A percentile compares a stretch with the other conserved stretches of the same genome.
These are phyloP conservation scores for Botrytis cinerea DNA, from an alignment of 2,329 filamentous ascomycete species.

Conservation along the genomic window DNA sequence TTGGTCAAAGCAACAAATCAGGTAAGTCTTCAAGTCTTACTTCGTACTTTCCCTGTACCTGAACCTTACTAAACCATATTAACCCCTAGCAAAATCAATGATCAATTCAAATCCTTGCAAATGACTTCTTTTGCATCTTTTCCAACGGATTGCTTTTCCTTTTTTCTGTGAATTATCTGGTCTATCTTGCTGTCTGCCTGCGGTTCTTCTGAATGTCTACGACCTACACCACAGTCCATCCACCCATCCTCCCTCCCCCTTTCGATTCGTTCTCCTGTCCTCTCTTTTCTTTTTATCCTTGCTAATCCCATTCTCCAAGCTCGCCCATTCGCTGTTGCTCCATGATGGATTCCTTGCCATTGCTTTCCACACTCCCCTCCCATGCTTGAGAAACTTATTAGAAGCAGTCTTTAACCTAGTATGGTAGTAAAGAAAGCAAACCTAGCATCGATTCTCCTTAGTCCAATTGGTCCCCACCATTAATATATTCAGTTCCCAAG, in stretches of 20 bases:
- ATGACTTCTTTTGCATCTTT: background rate
- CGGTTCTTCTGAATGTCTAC: constrained; percentile 5
- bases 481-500: constrained; percentile 15
- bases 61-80: constrained; percentile 11
- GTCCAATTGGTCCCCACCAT: constrained; percentile 19
- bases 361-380: constrained; percentile 4
- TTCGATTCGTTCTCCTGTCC: background rate
- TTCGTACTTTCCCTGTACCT: constrained; percentile 11
- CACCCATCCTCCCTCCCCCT: background rate
- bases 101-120: background rate
- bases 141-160: background rate
- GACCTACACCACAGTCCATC: background rate
- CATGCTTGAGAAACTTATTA: background rate
- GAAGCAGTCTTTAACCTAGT: constrained; percentile 13
- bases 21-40: constrained; percentile 12
- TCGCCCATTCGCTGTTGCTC: background rate
- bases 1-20: constrained; percentile 11
- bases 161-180: background rate
- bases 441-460: constrained; percentile 13
- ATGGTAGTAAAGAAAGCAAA: constrained; percentile 11
- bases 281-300: constrained; percentile 3
- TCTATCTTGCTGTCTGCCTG: background rate
- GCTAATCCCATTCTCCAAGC: constrained; percentile 10
- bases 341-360: background rate
- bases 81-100: constrained; percentile 8